Evolutionary conservation across 176 grass and related monocot species (phyloP), one percentile per base, ranked within the genome.

Genomic region (Stipa capillata): DNA sequence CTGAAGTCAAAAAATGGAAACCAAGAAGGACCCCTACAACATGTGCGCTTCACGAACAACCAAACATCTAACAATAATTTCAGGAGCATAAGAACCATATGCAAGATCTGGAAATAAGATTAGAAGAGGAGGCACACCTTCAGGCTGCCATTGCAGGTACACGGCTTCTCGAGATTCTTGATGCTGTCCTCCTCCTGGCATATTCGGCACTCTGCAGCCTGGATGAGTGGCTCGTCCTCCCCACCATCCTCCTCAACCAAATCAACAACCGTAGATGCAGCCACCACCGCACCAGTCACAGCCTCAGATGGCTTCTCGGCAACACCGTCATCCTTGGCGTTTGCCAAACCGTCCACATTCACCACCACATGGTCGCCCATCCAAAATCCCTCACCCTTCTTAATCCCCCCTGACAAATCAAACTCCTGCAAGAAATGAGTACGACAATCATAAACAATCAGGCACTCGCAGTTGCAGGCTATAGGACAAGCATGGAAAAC

Each of bases 331-430:
- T 36, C 77, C 65, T 86, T 81, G 16, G 77, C 6, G 11, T 79
- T 82, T 7, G 82, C 55, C 23, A 94, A 73, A 14, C 65, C 73
- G 2, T 97, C 85, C 32, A 97, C 87, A 82, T 94, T 67, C 52
- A 97, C 82, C 73, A 92, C 87, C 69, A 94, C 87, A 85, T 97
- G 95, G 51, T 97, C 92, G 34, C 92, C 95, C 95, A 94, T 97
- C 64, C 78, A 50, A 85, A 83, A 33, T 10, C n/a, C n/a, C n/a
- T n/a, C n/a, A n/a, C n/a, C n/a, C n/a, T n/a, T n/a, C n/a, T n/a
- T n/a, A n/a, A n/a, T n/a, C 55, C 4, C 8, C 54, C 4, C 4
- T 24, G 31, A 54, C 17, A 37, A 66, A 79, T 39, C 21, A 11
- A 65, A 15, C 16, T 77, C 82, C 87, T 89, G 77, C 7, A 71